Base-by-base conservation (phyloP, 148 eudicot genomes). In the Selenicereus undatus region DNA sequence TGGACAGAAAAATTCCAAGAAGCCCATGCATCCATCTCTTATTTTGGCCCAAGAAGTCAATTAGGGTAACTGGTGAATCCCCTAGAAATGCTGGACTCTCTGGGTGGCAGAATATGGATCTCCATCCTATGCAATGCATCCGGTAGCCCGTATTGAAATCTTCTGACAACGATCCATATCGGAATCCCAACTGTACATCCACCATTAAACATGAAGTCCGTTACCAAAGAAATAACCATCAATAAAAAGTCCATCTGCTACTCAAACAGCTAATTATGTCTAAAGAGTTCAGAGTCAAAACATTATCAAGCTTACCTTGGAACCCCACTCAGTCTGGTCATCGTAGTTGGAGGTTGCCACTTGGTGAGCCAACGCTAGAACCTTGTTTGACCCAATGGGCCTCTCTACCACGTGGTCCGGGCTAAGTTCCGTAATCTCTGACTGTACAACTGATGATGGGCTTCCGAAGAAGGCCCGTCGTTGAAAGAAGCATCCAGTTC, bases 401-500 rank as follows among this genome's bases (percentile, higher is more conserved):
- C 45, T 77, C 5, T 76, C 64, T 0, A 82, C 83, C 18, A 43
- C 20, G 30, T 58, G 72, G 5, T 82, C 30, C 0, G 91, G 90
- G 39, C 83, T 27, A 8, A 89, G 75, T 76, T 87, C 82, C 0
- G 83, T 76, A 0, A 65, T 68, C 69, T 84, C 86, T 0, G 89
- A 90, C 18, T 32, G 48, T 4, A 86, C 45, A 21, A 73, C 51
- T 43, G 54, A 79, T 8, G 87, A 79, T 7, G 90, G 89, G 75
- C 86, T 51, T 10, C 93, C 93, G 36, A 83, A 89, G n/a, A 94
- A 90, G 27, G 87, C 91, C 39, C 93, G 89, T 0, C 97, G 90
- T 50, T 78, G 79, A 75, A 94, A 94, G 81, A 94, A 94, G 77
- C 94, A 88, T 6, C 92, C 90, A 18, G 91, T 84, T 13, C 98